Conservation (phyloP, 1,284 basidiomycete genomes). For the Trichosporon faecale region DNA sequence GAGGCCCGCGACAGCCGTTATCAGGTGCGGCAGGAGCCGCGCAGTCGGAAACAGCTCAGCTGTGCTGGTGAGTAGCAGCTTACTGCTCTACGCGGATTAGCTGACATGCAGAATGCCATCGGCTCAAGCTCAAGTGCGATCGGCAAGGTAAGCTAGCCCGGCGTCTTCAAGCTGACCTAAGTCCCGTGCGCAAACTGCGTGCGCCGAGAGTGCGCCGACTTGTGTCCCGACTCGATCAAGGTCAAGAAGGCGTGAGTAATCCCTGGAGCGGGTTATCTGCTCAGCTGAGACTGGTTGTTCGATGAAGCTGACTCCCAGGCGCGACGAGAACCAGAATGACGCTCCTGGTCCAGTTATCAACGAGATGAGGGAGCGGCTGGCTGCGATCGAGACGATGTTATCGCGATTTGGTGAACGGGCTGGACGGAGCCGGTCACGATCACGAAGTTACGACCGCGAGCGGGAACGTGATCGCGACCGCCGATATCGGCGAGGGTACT, state of each 20-base stretch:
- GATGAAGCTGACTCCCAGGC: neutral
- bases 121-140: conserved; percentile 39
- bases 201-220: conserved; percentile 35
- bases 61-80: conserved; percentile 21
- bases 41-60: conserved; percentile 24
- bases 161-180: neutral
- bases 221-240: conserved; percentile 38
- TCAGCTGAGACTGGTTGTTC: neutral
- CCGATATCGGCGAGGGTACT: neutral
- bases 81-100: no score
- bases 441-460: neutral
- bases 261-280: neutral
- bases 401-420: neutral
- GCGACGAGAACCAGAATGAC: conserved; percentile 17
- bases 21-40: conserved; percentile 21
- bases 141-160: conserved; percentile 21
- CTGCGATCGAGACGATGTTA: conserved; percentile 18
- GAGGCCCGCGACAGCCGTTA: conserved; percentile 15
- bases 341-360: conserved; percentile 19
- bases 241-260: conserved; percentile 29
- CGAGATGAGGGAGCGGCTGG: conserved; percentile 30
- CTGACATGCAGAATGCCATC: conserved; percentile 26
- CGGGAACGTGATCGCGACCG: conserved; percentile 12
- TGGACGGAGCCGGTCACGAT: conserved; percentile 6
- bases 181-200: conserved; percentile 41